phyloP scores from a whole-genome alignment of 257 asterid genomes.

The Catharanthus roseus region DNA sequence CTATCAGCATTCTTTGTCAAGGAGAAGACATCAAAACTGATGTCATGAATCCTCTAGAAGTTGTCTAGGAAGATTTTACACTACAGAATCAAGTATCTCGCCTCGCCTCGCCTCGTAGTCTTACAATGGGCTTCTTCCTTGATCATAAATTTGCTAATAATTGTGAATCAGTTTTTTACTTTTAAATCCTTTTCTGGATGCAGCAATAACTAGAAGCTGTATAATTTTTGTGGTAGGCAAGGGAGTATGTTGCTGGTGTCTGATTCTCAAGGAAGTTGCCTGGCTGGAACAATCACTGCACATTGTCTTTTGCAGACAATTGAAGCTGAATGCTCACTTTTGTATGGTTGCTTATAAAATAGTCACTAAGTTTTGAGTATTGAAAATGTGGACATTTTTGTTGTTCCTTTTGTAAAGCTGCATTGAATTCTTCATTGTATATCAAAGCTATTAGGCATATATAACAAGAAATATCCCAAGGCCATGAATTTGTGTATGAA shows the following conservation, averaged over 20 bases:
- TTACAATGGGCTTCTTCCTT: background rate
- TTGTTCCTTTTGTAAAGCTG: background rate
- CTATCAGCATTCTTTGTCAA: conserved; percentile 65
- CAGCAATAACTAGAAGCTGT: conserved; percentile 15
- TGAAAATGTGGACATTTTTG: background rate
- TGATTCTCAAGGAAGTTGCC: conserved; percentile 13
- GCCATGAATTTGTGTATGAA: too few species aligned
- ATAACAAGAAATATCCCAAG: too few species aligned
- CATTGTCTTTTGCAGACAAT: conserved; percentile 2
- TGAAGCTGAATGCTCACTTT: conserved; percentile 9
- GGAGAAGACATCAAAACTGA: conserved; percentile 50
- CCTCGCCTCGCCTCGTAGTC: too few species aligned
- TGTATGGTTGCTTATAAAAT: conserved; percentile 1
- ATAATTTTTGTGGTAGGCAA: background rate
- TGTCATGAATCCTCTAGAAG: conserved; percentile 11
- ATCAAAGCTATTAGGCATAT: too few species aligned
- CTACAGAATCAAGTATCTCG: too few species aligned
- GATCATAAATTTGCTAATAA: conserved; percentile 13
- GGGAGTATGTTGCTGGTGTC: background rate
- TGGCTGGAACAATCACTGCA: conserved; percentile 8
- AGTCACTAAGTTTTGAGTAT: background rate
- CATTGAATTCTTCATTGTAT: too few species aligned
- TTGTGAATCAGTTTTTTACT: conserved; percentile 1
- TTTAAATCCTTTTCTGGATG: conserved; percentile 2
- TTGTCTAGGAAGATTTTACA: background rate